These are phyloP conservation scores for Aspergillus novofumigatus DNA, from an alignment of 2,329 filamentous ascomycete species.

Conservation along the genomic window DNA sequence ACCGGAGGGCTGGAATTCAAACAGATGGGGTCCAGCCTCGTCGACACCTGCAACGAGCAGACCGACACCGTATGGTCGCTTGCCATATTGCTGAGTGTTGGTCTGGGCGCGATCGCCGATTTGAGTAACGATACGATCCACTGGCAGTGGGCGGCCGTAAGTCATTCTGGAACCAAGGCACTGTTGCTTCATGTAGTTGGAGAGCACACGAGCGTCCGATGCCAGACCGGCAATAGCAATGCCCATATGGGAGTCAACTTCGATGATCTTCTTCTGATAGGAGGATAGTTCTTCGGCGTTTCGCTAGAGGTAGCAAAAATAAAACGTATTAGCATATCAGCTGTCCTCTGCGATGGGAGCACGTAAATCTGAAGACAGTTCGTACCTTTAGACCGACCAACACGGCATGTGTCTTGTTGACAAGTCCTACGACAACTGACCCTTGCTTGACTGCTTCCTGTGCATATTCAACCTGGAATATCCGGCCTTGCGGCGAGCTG, in stretches of 20 bases:
- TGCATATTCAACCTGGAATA: slow-evolving; percentile 99
- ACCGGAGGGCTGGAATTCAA: slow-evolving; percentile 95
- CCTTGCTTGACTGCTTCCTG: slow-evolving; percentile 98
- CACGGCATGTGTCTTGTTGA: slow-evolving; percentile 96
- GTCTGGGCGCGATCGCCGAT: slow-evolving; percentile 96
- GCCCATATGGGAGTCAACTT: slow-evolving; percentile 91
- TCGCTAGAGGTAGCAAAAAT: slow-evolving; percentile 54
- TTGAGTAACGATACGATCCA: slow-evolving; percentile 82
- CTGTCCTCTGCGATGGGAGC: neutral
- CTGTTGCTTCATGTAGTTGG: slow-evolving; percentile 99
- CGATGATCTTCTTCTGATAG: slow-evolving; percentile 99
- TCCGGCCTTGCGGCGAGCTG: slow-evolving; percentile 96
- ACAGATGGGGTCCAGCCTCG: slow-evolving; percentile 88
- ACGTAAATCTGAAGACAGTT: slow-evolving; percentile 2
- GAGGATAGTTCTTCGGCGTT: slow-evolving; percentile 99
- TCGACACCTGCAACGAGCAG: slow-evolving; percentile 91
- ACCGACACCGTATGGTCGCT: slow-evolving; percentile 92
- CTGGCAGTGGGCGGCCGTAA: slow-evolving; percentile 87
- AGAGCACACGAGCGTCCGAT: slow-evolving; percentile 95
- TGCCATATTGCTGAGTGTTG: slow-evolving; percentile 97
- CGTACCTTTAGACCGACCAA: slow-evolving; percentile 91
- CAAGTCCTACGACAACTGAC: slow-evolving; percentile 93
- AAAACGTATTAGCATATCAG: slow-evolving; percentile 1
- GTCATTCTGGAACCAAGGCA: slow-evolving; percentile 92
- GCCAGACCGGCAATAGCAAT: slow-evolving; percentile 95